Percentiles rank a stretch among this genome's conserved stretches.
Conservation (phyloP, 2,329 filamentous ascomycete species). For the Juglanconis sp. region DNA sequence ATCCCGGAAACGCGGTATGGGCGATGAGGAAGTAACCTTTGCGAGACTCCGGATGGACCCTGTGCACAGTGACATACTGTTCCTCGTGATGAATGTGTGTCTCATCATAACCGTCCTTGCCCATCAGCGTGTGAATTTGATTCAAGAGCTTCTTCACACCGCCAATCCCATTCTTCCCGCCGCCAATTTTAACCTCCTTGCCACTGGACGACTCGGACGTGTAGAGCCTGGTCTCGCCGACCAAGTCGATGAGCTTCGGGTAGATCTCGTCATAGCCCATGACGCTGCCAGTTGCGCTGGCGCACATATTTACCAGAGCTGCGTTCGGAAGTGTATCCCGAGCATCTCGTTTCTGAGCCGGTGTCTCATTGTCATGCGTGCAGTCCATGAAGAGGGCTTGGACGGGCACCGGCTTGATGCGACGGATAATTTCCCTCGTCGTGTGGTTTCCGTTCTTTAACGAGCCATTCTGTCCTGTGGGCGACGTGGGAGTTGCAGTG, state of each 20-base stretch:
- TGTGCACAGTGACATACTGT: slow-evolving; percentile 93
- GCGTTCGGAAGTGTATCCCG: slow-evolving; percentile 92
- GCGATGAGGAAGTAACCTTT: slow-evolving; percentile 95
- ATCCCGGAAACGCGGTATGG: slow-evolving; percentile 91
- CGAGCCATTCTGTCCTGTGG: slow-evolving; percentile 28
- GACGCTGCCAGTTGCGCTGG: slow-evolving; percentile 89
- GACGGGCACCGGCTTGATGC: slow-evolving; percentile 81
- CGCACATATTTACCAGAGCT: slow-evolving; percentile 92
- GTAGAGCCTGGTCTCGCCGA: slow-evolving; percentile 83
- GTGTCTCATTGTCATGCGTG: slow-evolving; percentile 96
- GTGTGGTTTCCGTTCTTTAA: slow-evolving; percentile 30
- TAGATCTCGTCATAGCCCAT: slow-evolving; percentile 99
- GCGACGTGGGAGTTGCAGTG: slow-evolving; percentile 32
- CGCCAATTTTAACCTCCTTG: slow-evolving; percentile 59
- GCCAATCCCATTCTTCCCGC: slow-evolving; percentile 80
- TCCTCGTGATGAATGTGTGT: slow-evolving; percentile 96
- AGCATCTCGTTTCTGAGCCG: slow-evolving; percentile 90
- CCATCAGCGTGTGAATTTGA: slow-evolving; percentile 92
- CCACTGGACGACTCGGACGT: slow-evolving; percentile 68
- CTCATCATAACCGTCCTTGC: slow-evolving; percentile 88
- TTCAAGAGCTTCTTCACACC: slow-evolving; percentile 91
- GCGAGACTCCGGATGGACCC: slow-evolving; percentile 86
- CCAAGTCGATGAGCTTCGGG: slow-evolving; percentile 86
- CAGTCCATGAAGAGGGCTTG: slow-evolving; percentile 99
- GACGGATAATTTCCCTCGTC: slow-evolving; percentile 66